A percentile compares a stretch with the other conserved stretches of the same genome.
These are phyloP conservation scores for Mycena venus DNA, from an alignment of 768 basidiomycete genomes.

Conservation along the genomic window DNA sequence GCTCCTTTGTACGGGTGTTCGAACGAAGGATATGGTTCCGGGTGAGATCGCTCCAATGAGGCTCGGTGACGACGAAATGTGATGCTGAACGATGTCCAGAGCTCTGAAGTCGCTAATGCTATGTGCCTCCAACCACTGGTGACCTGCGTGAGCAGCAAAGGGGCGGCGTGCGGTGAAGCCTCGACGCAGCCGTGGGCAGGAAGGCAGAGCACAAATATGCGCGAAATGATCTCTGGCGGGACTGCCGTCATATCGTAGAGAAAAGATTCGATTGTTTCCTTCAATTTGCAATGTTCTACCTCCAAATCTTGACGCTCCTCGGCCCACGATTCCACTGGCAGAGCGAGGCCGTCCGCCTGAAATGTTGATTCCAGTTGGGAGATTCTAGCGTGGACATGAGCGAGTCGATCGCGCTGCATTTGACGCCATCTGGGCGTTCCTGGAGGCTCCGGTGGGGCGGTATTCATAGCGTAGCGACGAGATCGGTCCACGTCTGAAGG, in stretches of 20 bases:
- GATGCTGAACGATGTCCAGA: neutral
- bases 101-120: neutral
- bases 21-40: too few relatives aligned
- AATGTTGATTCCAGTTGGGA: neutral
- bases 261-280: neutral
- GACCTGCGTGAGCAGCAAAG: neutral
- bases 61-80: neutral
- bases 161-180: neutral
- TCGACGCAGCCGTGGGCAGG: neutral
- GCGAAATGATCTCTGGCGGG: neutral
- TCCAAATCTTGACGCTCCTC: neutral
- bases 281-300: too few relatives aligned
- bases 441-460: neutral
- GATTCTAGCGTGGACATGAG: neutral
- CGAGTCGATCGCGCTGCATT: neutral
- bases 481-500: too few relatives aligned
- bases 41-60: too few relatives aligned
- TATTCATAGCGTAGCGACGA: neutral
- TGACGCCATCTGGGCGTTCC: neutral
- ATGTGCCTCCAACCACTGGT: neutral
- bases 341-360: neutral
- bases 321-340: neutral
- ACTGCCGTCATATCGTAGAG: neutral
- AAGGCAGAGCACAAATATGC: neutral
- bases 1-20: too few relatives aligned